Percentiles rank a stretch among this genome's conserved stretches.
These are phyloP conservation scores for Erysiphe pisi DNA, from an alignment of 2,329 filamentous ascomycete genomes.

Conservation along the genomic window DNA sequence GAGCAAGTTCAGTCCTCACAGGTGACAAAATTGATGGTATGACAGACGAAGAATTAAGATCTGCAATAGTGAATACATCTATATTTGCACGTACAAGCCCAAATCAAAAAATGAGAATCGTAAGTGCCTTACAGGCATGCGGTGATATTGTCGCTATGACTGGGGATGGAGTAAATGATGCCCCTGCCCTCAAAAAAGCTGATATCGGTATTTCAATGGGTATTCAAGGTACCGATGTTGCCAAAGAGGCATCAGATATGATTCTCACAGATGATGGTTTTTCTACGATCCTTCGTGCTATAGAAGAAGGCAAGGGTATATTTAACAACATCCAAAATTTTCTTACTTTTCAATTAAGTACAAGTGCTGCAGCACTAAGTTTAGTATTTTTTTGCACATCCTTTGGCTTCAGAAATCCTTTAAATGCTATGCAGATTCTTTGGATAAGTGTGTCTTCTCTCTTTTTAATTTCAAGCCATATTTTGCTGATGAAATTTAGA, in stretches of 20 bases:
- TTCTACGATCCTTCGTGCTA: slow-evolving; percentile 82
- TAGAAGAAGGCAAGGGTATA: slow-evolving; percentile 98
- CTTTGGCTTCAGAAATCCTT: slow-evolving; percentile 83
- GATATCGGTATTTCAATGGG: slow-evolving; percentile 99
- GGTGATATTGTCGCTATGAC: slow-evolving; percentile 99
- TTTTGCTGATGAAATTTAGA: slow-evolving; percentile 45
- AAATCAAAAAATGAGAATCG: slow-evolving; percentile 97
- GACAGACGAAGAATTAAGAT: slow-evolving; percentile 71
- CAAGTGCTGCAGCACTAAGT: slow-evolving; percentile 83
- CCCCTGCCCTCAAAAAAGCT: slow-evolving; percentile 88
- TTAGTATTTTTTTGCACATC: slow-evolving; percentile 87
- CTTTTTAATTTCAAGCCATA: neutral
- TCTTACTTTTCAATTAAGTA: slow-evolving; percentile 94
- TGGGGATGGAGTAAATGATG: slow-evolving; percentile 95
- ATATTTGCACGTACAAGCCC: slow-evolving; percentile 95
- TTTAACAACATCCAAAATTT: slow-evolving; percentile 99
- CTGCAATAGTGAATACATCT: slow-evolving; percentile 76
- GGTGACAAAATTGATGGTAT: slow-evolving; percentile 92
- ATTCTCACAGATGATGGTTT: slow-evolving; percentile 84
- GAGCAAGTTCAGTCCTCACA: slow-evolving; percentile 61
- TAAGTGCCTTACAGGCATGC: slow-evolving; percentile 76
- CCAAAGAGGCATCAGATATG: slow-evolving; percentile 93
- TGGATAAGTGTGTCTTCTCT: slow-evolving; percentile 76
- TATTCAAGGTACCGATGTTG: slow-evolving; percentile 85
- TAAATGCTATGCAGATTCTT: slow-evolving; percentile 99